Conservation (phyloP, 345 rosid species). For the Brassica nigra region DNA sequence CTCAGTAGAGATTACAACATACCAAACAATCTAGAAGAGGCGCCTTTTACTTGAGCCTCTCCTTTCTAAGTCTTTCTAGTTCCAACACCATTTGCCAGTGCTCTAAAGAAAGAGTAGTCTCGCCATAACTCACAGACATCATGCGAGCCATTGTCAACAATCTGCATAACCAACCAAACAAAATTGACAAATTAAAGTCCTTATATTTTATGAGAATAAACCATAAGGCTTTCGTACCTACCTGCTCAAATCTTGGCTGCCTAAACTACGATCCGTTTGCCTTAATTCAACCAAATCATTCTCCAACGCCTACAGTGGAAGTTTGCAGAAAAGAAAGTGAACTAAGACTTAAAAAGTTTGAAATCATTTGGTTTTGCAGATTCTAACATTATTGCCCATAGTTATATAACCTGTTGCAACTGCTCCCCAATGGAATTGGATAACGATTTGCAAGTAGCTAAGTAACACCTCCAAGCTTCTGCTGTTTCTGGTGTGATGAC, state of each 20-base stretch:
- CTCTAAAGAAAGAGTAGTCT: slow-evolving; percentile 59
- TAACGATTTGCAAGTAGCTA: slow-evolving; percentile 70
- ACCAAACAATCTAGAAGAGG: slow-evolving; percentile 5
- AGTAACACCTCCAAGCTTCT: slow-evolving; percentile 88
- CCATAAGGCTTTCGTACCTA: slow-evolving; percentile 26
- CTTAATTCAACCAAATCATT: slow-evolving; percentile 82
- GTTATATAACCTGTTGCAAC: slow-evolving; percentile 75
- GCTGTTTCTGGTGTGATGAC: slow-evolving; percentile 48
- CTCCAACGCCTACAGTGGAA: slow-evolving; percentile 76
- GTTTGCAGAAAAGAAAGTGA: neutral
- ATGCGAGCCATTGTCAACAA: slow-evolving; percentile 87
- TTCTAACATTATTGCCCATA: slow-evolving; percentile 1
- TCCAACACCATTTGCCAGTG: slow-evolving; percentile 90
- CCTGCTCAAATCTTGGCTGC: slow-evolving; percentile 88
- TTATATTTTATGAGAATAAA: neutral
- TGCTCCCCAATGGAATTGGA: slow-evolving; percentile 70
- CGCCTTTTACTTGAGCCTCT: slow-evolving; percentile 53
- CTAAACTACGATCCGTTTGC: slow-evolving; percentile 72
- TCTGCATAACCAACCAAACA: slow-evolving; percentile 39
- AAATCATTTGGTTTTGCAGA: neutral
- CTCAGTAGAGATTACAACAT: slow-evolving; percentile 11
- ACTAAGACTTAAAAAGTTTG: neutral
- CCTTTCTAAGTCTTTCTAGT: slow-evolving; percentile 76
- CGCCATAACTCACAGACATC: slow-evolving; percentile 74
- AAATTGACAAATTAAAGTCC: neutral